Percentiles rank a stretch among this genome's conserved stretches.
Evolutionary conservation across 352 stramenopile genomes (phyloP).

Genomic region (Peronosclerospora sorghi): DNA sequence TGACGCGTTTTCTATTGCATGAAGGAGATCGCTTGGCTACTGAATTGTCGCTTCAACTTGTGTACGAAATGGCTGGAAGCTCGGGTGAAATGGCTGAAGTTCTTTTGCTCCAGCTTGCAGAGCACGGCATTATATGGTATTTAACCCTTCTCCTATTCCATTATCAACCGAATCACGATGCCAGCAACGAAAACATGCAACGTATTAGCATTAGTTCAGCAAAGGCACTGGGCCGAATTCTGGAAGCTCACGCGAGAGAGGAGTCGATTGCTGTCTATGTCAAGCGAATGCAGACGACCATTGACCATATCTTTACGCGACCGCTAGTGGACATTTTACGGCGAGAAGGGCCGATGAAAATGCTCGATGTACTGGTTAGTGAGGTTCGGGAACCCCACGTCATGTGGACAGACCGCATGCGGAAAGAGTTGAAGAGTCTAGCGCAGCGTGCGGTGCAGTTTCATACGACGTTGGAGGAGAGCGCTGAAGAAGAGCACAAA

Average conservation of each 20-base stretch:
- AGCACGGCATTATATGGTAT: constrained; percentile 79
- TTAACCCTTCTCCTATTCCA: constrained; percentile 72
- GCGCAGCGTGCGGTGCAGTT: constrained; percentile 63
- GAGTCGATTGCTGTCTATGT: constrained; percentile 69
- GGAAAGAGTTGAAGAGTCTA: constrained; percentile 58
- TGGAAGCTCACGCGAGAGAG: constrained; percentile 56
- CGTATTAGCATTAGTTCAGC: constrained; percentile 61
- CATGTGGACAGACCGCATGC: constrained; percentile 83
- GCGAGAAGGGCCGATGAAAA: constrained; percentile 43
- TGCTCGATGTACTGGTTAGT: constrained; percentile 57
- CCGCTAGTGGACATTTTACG: constrained; percentile 66
- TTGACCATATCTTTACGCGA: constrained; percentile 72
- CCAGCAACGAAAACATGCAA: constrained; percentile 33
- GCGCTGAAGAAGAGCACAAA: constrained; percentile 43
- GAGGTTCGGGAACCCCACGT: constrained; percentile 74
- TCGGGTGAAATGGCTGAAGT: constrained; percentile 76
- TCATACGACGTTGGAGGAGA: constrained; percentile 45
- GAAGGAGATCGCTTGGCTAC: constrained; percentile 57
- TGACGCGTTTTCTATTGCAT: constrained; percentile 66
- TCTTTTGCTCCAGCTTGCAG: constrained; percentile 61
- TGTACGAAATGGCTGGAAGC: constrained; percentile 74
- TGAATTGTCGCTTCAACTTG: constrained; percentile 67
- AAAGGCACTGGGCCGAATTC: constrained; percentile 58
- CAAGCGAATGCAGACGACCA: constrained; percentile 73
- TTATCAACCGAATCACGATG: constrained; percentile 26